Percentiles rank a stretch among this genome's conserved stretches.
Evolutionary conservation across 306 rosid species (phyloP).

Genomic region (Lagenaria siceraria): DNA sequence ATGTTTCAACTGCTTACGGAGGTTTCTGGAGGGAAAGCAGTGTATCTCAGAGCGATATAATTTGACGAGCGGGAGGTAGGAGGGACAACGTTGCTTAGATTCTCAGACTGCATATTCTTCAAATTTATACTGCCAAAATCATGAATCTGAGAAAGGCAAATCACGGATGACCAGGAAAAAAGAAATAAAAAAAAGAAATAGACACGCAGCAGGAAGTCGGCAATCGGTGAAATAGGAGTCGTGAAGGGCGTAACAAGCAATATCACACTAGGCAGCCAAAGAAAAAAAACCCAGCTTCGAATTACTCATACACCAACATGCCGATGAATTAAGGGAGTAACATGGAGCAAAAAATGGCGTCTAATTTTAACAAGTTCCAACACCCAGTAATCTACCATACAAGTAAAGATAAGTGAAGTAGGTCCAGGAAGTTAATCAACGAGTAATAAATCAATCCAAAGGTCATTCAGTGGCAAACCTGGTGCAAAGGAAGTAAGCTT

Average conservation of each 20-base stretch:
- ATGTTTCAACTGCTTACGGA: conserved; percentile 33
- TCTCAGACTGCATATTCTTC: conserved; percentile 86
- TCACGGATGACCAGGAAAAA: conserved; percentile 23
- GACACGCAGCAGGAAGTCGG: background rate
- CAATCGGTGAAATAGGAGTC: no score
- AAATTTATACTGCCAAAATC: conserved; percentile 91
- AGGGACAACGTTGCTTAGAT: conserved; percentile 61
- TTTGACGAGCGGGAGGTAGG: conserved; percentile 81
- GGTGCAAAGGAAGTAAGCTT: conserved; percentile 82
- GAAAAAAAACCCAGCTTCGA: background rate
- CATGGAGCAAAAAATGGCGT: background rate
- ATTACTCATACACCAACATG: background rate
- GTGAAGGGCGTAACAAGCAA: background rate
- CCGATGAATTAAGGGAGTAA: background rate
- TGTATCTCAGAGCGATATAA: conserved; percentile 79
- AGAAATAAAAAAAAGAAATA: background rate
- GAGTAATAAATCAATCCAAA: conserved; percentile 4
- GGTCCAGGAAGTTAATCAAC: background rate
- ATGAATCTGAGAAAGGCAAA: conserved; percentile 66
- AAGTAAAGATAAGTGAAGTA: background rate
- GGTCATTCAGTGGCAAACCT: conserved; percentile 29
- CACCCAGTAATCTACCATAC: background rate
- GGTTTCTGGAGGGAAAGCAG: conserved; percentile 28
- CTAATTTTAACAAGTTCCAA: background rate
- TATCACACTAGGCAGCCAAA: background rate